These are phyloP conservation scores for Calonectria henricotiae DNA, from an alignment of 2,329 filamentous ascomycete species.

Conservation along the genomic window DNA sequence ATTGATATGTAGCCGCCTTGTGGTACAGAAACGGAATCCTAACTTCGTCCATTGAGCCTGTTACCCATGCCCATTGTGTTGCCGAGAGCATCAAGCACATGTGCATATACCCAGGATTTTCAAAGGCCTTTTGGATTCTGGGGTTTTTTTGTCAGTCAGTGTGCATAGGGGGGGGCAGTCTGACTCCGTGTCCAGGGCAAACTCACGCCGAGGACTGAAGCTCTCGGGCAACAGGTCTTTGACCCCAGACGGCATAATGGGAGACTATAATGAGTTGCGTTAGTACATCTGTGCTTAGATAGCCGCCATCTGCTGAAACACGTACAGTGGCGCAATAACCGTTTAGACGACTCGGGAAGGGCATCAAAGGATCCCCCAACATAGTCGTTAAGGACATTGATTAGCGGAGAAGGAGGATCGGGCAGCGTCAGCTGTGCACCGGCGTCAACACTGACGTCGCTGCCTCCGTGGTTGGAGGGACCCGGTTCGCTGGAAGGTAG, in stretches of 20 bases:
- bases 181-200: constrained; percentile 27
- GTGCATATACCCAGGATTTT: constrained; percentile 64
- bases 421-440: constrained; percentile 41
- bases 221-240: constrained; percentile 59
- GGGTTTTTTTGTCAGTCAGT: constrained; percentile 39
- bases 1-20: constrained; percentile 65
- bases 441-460: constrained; percentile 24
- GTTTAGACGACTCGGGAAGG: constrained; percentile 54
- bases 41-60: constrained; percentile 63
- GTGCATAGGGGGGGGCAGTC: not conserved
- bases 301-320: not conserved
- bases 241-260: constrained; percentile 62
- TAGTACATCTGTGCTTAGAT: constrained; percentile 34
- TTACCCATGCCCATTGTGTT: constrained; percentile 65
- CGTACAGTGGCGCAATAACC: constrained; percentile 54
- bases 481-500: constrained; percentile 50
- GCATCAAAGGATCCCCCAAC: constrained; percentile 55
- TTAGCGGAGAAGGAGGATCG: constrained; percentile 44
- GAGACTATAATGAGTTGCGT: constrained; percentile 55
- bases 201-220: constrained; percentile 54
- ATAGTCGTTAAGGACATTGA: constrained; percentile 51
- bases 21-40: constrained; percentile 65
- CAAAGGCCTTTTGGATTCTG: constrained; percentile 63
- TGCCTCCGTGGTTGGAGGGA: constrained; percentile 40
- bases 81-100: constrained; percentile 64